phyloP scores from a whole-genome alignment of 2,329 filamentous ascomycete species.

The Ophiostoma ulmi region DNA sequence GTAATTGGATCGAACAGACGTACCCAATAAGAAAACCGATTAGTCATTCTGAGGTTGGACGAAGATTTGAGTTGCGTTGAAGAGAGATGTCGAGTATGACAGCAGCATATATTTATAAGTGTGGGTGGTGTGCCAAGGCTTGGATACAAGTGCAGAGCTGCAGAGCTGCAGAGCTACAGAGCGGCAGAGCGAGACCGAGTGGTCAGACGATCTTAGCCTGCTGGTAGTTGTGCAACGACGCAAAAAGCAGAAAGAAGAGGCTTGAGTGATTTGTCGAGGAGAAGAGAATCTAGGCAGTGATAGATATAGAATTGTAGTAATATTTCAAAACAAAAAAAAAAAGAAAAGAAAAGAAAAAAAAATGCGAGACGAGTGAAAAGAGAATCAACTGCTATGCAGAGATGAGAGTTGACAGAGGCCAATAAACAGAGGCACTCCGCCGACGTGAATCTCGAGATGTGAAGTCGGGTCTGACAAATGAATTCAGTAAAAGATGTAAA shows the following conservation, averaged over 20 bases:
- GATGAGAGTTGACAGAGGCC: background rate
- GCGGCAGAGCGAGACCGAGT: slow-evolving; percentile 5
- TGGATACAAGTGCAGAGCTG: background rate
- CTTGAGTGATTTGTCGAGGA: background rate
- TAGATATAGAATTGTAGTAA: background rate
- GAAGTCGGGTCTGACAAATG: background rate
- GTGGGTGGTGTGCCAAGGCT: background rate
- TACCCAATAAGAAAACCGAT: slow-evolving; percentile 24
- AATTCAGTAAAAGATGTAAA: background rate
- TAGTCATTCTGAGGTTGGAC: slow-evolving; percentile 15
- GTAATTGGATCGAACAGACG: too few species aligned
- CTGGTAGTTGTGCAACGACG: background rate
- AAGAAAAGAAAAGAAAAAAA: background rate
- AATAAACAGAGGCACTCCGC: background rate
- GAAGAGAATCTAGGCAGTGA: background rate
- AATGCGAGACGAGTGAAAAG: background rate
- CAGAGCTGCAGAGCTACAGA: background rate
- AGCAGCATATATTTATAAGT: background rate
- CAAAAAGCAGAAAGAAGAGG: background rate
- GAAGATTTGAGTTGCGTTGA: background rate
- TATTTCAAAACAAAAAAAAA: background rate
- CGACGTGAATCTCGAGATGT: background rate
- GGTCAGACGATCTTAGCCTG: slow-evolving; percentile 2
- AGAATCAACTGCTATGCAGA: background rate
- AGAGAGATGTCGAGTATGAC: background rate